These are phyloP conservation scores for Cyclotella cryptica DNA, from an alignment of 108 stramenopile genomes.

Conservation along the genomic window DNA sequence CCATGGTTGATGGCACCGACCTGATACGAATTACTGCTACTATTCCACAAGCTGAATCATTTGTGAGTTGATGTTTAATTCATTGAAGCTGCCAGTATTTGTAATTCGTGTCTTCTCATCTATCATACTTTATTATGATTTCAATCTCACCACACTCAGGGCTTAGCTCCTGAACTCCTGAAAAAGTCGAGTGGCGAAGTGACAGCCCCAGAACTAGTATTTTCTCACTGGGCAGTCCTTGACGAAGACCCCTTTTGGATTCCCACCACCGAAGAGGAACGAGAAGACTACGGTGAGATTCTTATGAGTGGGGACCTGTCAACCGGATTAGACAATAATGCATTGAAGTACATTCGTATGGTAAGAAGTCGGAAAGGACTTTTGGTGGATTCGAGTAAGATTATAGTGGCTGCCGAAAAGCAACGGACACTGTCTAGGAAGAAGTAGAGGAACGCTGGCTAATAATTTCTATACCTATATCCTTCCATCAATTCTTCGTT, in stretches of 20 bases:
- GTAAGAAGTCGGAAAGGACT: conserved; percentile 89
- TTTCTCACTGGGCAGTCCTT: conserved; percentile 85
- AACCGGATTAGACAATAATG: conserved; percentile 86
- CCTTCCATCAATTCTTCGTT: not conserved
- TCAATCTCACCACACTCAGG: conserved; percentile 12
- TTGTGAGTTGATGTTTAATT: conserved; percentile 32
- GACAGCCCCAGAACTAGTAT: conserved; percentile 88
- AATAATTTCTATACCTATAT: no score
- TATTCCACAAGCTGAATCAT: conserved; percentile 89
- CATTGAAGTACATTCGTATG: conserved; percentile 82
- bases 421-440: conserved; percentile 91
- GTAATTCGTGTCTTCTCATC: not conserved
- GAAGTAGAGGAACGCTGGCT: no score
- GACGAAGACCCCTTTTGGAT: conserved; percentile 95
- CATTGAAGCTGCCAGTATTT: not conserved
- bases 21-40: conserved; percentile 79
- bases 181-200: conserved; percentile 88
- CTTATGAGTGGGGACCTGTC: conserved; percentile 76
- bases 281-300: conserved; percentile 92
- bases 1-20: conserved; percentile 94
- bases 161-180: conserved; percentile 83
- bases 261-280: conserved; percentile 89
- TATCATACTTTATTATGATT: not conserved
- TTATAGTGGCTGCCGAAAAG: conserved; percentile 92
- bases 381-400: conserved; percentile 83